Evolutionary conservation across 2,329 filamentous ascomycete genomes (phyloP).

Genomic region (Calonectria pauciramosa): DNA sequence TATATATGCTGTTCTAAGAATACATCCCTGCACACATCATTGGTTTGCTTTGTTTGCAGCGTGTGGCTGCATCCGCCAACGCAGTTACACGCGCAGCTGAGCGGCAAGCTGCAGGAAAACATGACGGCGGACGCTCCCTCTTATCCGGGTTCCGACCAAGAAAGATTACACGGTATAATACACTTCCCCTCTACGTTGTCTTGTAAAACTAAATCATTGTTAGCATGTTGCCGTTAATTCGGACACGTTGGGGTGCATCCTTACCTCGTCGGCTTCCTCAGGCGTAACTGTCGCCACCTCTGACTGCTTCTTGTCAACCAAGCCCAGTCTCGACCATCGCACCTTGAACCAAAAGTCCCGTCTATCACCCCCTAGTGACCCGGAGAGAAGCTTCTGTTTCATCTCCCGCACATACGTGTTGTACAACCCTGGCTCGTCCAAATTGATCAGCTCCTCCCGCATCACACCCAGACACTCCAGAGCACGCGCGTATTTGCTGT

Average conservation of each 20-base stretch:
- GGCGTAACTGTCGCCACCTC: conserved; percentile 76
- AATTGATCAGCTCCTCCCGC: conserved; percentile 80
- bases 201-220: conserved; percentile 53
- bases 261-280: conserved; percentile 77
- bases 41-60: neutral
- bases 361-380: conserved; percentile 81
- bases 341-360: conserved; percentile 87
- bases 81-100: neutral
- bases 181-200: conserved; percentile 43
- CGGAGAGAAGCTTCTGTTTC: conserved; percentile 79
- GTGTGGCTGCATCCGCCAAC: neutral
- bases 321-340: conserved; percentile 75
- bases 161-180: conserved; percentile 21
- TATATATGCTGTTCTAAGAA: neutral
- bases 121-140: conserved; percentile 10
- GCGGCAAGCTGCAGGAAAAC: neutral
- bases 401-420: conserved; percentile 80
- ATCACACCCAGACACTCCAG: conserved; percentile 83
- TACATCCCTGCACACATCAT: neutral
- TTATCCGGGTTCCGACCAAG: neutral
- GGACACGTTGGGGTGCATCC: conserved; percentile 17
- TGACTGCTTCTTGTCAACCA: conserved; percentile 76
- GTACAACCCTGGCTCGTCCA: conserved; percentile 83
- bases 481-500: conserved; percentile 79
- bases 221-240: conserved; percentile 34